Evolutionary conservation across 164 flowering plant genomes (phyloP).

Genomic region (Macadamia integrifolia): DNA sequence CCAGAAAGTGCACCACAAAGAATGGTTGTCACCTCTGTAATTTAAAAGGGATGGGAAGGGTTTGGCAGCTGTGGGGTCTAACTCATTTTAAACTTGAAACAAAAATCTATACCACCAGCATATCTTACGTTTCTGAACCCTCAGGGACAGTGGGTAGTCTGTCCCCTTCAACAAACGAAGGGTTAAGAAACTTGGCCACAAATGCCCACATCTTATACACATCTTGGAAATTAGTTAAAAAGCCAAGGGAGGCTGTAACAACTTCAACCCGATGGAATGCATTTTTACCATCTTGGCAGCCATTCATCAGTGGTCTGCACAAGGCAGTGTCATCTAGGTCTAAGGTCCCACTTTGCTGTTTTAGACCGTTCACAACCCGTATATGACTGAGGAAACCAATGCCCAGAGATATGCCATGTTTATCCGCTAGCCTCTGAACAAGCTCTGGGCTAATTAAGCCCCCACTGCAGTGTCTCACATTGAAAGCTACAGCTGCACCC

Average conservation of each 20-base stretch:
- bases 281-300: conserved; percentile 40
- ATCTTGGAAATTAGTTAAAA: conserved; percentile 78
- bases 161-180: conserved; percentile 44
- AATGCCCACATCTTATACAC: conserved; percentile 92
- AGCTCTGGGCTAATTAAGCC: conserved; percentile 57
- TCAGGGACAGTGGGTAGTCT: conserved; percentile 53
- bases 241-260: conserved; percentile 89
- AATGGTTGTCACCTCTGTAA: not conserved
- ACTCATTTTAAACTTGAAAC: conserved; percentile 11
- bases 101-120: conserved; percentile 3
- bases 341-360: conserved; percentile 35
- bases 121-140: conserved; percentile 38
- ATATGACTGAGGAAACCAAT: conserved; percentile 77
- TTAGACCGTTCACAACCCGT: conserved; percentile 37
- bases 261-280: conserved; percentile 63
- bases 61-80: conserved; percentile 15
- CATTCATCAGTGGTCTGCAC: conserved; percentile 53
- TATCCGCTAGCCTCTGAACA: conserved; percentile 77
- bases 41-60: not conserved
- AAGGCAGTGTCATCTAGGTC: conserved; percentile 47
- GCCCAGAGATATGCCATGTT: conserved; percentile 70
- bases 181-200: conserved; percentile 75
- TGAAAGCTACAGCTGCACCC: conserved; percentile 90
- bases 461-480: conserved; percentile 46
- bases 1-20: conserved; percentile 1